Conservation (phyloP, 257 asterid genomes). For the Fraxinus anomala region DNA sequence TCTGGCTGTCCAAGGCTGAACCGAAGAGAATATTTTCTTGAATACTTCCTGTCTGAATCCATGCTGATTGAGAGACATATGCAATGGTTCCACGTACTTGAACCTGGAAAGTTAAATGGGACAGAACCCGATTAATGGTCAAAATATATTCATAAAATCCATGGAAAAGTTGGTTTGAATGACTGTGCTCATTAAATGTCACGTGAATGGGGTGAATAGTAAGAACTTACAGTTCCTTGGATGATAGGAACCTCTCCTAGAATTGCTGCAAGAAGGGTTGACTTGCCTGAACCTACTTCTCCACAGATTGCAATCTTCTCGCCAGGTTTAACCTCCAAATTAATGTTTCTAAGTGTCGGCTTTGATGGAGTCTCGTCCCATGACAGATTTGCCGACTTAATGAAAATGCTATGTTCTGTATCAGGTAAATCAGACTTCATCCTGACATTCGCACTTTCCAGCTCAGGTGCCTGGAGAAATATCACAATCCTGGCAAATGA, state of each 20-base stretch:
- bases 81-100: constrained; percentile 77
- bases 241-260: constrained; percentile 88
- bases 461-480: constrained; percentile 81
- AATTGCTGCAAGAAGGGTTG: constrained; percentile 82
- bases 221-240: constrained; percentile 73
- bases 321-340: constrained; percentile 58
- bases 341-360: constrained; percentile 54
- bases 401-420: constrained; percentile 32
- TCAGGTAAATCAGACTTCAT: constrained; percentile 29
- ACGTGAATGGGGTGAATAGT: background rate
- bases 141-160: background rate
- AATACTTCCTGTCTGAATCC: constrained; percentile 97
- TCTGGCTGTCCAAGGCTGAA: constrained; percentile 52
- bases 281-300: constrained; percentile 97
- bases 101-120: constrained; percentile 48
- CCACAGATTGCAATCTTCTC: constrained; percentile 93
- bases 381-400: constrained; percentile 62
- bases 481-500: constrained; percentile 70
- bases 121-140: background rate
- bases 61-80: constrained; percentile 92
- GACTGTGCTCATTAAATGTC: background rate
- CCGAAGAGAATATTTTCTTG: constrained; percentile 88
- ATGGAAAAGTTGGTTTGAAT: background rate
- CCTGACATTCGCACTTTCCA: constrained; percentile 49
- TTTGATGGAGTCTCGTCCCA: constrained; percentile 72